A percentile compares a stretch with the other conserved stretches of the same genome.
phyloP scores from a whole-genome alignment of 495 filamentous ascomycete genomes.

The Penicillium angulare region DNA sequence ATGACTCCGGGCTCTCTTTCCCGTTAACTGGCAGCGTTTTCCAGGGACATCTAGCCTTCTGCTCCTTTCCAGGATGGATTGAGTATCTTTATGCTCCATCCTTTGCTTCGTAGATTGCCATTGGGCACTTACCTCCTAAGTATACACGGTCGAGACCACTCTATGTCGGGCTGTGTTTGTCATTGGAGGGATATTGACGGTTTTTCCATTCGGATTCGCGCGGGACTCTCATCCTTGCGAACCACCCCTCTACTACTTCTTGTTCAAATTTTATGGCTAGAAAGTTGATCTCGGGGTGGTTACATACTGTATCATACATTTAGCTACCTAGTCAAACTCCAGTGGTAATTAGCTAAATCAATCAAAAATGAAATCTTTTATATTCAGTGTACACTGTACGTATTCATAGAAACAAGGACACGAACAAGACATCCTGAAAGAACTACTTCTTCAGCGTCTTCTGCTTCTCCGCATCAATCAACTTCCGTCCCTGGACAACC shows the following conservation, averaged over 20 bases:
- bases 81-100: background rate
- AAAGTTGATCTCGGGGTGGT: conserved; percentile 22
- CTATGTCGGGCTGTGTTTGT: conserved; percentile 54
- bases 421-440: background rate
- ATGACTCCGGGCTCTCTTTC: background rate
- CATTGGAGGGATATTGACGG: conserved; percentile 48
- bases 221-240: conserved; percentile 31
- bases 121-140: conserved; percentile 40
- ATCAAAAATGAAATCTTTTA: background rate
- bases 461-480: conserved; percentile 96
- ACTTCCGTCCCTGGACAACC: conserved; percentile 73
- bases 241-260: conserved; percentile 24
- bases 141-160: conserved; percentile 49
- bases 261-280: conserved; percentile 13
- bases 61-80: background rate
- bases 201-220: conserved; percentile 20
- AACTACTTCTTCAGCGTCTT: conserved; percentile 92
- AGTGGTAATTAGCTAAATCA: background rate
- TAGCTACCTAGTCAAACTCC: background rate
- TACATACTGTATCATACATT: conserved; percentile 20
- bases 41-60: no score
- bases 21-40: background rate
- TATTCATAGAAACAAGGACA: conserved; percentile 3
- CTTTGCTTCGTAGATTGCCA: conserved; percentile 4
- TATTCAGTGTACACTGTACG: background rate